These are phyloP conservation scores for Sporothrix brunneoviolacea DNA, from an alignment of 2,329 filamentous ascomycete species.

Conservation along the genomic window DNA sequence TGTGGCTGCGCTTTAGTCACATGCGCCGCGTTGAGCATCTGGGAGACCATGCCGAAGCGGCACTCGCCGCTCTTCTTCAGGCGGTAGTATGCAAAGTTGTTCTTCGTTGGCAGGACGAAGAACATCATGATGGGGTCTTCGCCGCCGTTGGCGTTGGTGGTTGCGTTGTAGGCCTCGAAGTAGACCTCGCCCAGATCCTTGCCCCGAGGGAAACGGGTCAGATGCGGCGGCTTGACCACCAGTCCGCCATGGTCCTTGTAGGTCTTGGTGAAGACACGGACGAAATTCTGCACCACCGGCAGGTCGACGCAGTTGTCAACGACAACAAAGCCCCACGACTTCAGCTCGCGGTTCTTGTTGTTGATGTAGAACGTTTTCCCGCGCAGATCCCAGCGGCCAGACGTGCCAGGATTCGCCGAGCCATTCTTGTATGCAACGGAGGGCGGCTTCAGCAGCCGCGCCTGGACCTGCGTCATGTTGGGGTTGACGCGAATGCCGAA, in stretches of 20 bases:
- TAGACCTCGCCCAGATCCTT: slow-evolving; percentile 39
- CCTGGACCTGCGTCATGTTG: slow-evolving; percentile 60
- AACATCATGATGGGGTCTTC: slow-evolving; percentile 68
- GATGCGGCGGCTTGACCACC: slow-evolving; percentile 32
- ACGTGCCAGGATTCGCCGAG: slow-evolving; percentile 52
- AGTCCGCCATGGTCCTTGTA: slow-evolving; percentile 47
- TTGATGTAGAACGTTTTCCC: slow-evolving; percentile 67
- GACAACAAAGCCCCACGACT: slow-evolving; percentile 68
- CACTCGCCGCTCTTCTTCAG: slow-evolving; percentile 89
- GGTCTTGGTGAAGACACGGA: slow-evolving; percentile 34
- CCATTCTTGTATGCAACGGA: slow-evolving; percentile 60
- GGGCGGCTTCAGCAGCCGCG: slow-evolving; percentile 64
- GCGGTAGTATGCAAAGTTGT: slow-evolving; percentile 66
- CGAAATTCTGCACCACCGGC: slow-evolving; percentile 54
- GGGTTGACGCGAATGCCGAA: slow-evolving; percentile 68
- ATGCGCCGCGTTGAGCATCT: slow-evolving; percentile 68
- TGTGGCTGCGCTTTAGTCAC: slow-evolving; percentile 66
- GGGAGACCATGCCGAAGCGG: slow-evolving; percentile 73
- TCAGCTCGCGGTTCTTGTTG: slow-evolving; percentile 53
- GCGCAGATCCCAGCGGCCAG: slow-evolving; percentile 82
- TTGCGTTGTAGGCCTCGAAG: slow-evolving; percentile 46
- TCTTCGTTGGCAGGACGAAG: slow-evolving; percentile 67
- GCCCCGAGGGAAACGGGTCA: slow-evolving; percentile 22
- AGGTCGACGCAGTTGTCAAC: slow-evolving; percentile 50
- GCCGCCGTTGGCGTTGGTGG: slow-evolving; percentile 45